A percentile compares a stretch with the other conserved stretches of the same genome.
These are phyloP conservation scores for Ichthyophthirius multifiliis DNA, from an alignment of 169 alveolate genomes.

Conservation along the genomic window DNA sequence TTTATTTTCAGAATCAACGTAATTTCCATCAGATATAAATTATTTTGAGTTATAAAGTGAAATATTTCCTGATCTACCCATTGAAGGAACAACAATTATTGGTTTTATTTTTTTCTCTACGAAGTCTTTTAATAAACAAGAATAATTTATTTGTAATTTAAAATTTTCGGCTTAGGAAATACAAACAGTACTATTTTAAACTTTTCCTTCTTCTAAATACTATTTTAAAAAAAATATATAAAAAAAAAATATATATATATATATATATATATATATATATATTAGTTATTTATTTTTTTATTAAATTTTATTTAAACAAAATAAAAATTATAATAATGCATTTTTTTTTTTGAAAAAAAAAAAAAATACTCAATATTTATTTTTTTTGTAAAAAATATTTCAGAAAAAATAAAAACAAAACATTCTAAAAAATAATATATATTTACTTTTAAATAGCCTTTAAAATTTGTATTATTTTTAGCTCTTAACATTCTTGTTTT, in stretches of 20 bases:
- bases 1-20: constrained; percentile 2
- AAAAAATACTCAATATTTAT: background rate
- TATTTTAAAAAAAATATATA: background rate
- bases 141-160: background rate
- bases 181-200: no score
- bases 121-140: constrained; percentile 1
- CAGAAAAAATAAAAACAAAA: background rate
- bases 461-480: background rate
- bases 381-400: no score
- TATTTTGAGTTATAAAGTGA: background rate
- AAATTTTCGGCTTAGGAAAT: no score
- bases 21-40: background rate
- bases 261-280: background rate
- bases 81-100: background rate
- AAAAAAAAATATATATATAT: background rate
- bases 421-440: background rate
- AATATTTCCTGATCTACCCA: constrained; percentile 9
- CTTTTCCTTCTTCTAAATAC: background rate
- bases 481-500: background rate
- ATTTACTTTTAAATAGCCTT: background rate
- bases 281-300: background rate
- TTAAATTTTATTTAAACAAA: background rate
- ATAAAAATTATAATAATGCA: background rate
- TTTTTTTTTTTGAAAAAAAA: no score
- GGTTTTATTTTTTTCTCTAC: background rate